Percentiles rank a stretch among this genome's conserved stretches.
These are phyloP conservation scores for Stellera chamaejasme DNA, from an alignment of 345 rosid species.

Conservation along the genomic window DNA sequence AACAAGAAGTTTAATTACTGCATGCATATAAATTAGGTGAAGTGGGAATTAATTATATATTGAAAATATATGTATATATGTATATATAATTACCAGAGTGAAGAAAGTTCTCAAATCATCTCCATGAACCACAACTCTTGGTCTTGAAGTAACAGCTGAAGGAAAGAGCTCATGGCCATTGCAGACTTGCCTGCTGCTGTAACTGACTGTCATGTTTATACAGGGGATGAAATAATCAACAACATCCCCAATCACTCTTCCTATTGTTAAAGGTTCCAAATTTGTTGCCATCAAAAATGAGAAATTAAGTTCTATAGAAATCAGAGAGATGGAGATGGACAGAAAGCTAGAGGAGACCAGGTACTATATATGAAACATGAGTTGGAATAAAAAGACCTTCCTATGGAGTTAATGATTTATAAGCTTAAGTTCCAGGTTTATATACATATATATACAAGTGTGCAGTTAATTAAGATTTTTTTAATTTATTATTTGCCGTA, in stretches of 20 bases:
- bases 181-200: slow-evolving; percentile 21
- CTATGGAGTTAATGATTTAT: too few species aligned
- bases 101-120: slow-evolving; percentile 52
- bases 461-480: too few species aligned
- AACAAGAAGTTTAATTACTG: neutral
- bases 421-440: too few species aligned
- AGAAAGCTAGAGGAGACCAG: too few species aligned
- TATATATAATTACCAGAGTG: slow-evolving; percentile 37
- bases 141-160: slow-evolving; percentile 21
- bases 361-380: too few species aligned
- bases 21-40: slow-evolving; percentile 5
- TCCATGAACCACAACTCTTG: slow-evolving; percentile 31
- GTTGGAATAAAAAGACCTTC: too few species aligned
- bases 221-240: slow-evolving; percentile 25
- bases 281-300: too few species aligned
- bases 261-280: slow-evolving; percentile 25
- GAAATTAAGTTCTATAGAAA: too few species aligned
- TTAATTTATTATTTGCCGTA: too few species aligned
- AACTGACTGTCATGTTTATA: slow-evolving; percentile 20
- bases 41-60: neutral
- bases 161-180: slow-evolving; percentile 33
- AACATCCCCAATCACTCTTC: slow-evolving; percentile 36
- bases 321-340: too few species aligned
- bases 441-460: too few species aligned
- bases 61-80: neutral